Evolutionary conservation across 1,284 basidiomycete species (phyloP).

Genomic region (Ceratobasidium papillatum): DNA sequence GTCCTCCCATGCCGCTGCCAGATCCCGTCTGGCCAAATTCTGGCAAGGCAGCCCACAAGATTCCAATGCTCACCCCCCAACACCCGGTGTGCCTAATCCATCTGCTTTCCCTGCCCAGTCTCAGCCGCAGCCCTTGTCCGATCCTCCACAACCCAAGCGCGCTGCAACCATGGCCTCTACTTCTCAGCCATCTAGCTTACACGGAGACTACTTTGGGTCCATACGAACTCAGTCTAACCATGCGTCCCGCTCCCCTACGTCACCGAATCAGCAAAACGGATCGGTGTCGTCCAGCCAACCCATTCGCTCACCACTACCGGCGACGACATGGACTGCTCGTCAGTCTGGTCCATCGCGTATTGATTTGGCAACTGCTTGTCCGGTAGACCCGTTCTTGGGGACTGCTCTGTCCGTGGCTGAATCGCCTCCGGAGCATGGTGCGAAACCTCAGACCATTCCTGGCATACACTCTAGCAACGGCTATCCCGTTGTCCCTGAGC

Average conservation of each 20-base stretch:
- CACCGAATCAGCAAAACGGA: not conserved
- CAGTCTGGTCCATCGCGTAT: not conserved
- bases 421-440: not conserved
- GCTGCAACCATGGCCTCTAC: constrained; percentile 1
- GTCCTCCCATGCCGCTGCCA: not conserved
- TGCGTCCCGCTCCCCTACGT: not conserved
- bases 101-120: not conserved
- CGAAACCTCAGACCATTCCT: not conserved
- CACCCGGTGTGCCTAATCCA: not conserved
- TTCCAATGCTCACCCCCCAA: not conserved
- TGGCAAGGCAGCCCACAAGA: constrained; percentile 43
- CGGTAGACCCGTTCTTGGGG: not conserved
- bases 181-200: not conserved
- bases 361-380: constrained; percentile 39
- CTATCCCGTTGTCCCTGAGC: constrained; percentile 11
- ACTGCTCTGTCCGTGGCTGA: constrained; percentile 1
- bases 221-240: not conserved
- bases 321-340: constrained; percentile 36
- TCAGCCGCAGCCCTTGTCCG: not conserved
- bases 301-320: not conserved
- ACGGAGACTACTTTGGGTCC: constrained; percentile 26
- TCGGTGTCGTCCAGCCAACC: not conserved
- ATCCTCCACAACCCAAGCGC: constrained; percentile 41
- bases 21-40: constrained; percentile 48
- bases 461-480: constrained; percentile 16